Conservation (phyloP, 176 grass and related monocot species). For the Phragmites australis region DNA sequence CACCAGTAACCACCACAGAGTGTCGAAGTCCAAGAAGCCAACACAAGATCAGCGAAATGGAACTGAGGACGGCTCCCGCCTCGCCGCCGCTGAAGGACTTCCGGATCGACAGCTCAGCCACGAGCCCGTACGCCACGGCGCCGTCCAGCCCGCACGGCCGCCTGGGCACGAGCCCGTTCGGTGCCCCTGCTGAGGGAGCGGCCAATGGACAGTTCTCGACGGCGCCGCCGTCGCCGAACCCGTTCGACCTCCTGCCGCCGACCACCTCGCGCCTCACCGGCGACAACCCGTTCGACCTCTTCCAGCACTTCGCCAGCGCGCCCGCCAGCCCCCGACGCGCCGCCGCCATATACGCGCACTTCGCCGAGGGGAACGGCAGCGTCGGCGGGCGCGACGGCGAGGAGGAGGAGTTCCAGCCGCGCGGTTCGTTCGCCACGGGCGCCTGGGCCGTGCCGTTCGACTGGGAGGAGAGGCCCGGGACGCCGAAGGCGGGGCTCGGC, state of each 20-base stretch:
- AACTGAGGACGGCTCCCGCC: slow-evolving; percentile 22
- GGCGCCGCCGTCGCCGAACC: slow-evolving; percentile 44
- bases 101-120: slow-evolving; percentile 27
- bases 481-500: slow-evolving; percentile 55
- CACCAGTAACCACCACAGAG: slow-evolving; percentile 5
- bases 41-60: slow-evolving; percentile 21
- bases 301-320: slow-evolving; percentile 75
- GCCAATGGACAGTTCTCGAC: slow-evolving; percentile 33
- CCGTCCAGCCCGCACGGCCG: slow-evolving; percentile 41
- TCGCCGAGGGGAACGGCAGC: slow-evolving; percentile 7
- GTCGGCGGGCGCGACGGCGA: background rate
- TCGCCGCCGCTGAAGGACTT: slow-evolving; percentile 30
- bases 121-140: slow-evolving; percentile 47
- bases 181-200: slow-evolving; percentile 8
- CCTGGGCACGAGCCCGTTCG: slow-evolving; percentile 36
- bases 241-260: slow-evolving; percentile 45
- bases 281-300: slow-evolving; percentile 66
- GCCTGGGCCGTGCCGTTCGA: slow-evolving; percentile 67
- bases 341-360: slow-evolving; percentile 59
- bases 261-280: slow-evolving; percentile 44
- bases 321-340: slow-evolving; percentile 78
- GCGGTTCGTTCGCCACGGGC: slow-evolving; percentile 32
- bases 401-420: slow-evolving; percentile 27
- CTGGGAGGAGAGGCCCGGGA: slow-evolving; percentile 93
- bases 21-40: slow-evolving; percentile 15